A percentile compares a stretch with the other conserved stretches of the same genome.
phyloP scores from a whole-genome alignment of 805 yeast genomes.

The Wickerhamiella allomyrinae region DNA sequence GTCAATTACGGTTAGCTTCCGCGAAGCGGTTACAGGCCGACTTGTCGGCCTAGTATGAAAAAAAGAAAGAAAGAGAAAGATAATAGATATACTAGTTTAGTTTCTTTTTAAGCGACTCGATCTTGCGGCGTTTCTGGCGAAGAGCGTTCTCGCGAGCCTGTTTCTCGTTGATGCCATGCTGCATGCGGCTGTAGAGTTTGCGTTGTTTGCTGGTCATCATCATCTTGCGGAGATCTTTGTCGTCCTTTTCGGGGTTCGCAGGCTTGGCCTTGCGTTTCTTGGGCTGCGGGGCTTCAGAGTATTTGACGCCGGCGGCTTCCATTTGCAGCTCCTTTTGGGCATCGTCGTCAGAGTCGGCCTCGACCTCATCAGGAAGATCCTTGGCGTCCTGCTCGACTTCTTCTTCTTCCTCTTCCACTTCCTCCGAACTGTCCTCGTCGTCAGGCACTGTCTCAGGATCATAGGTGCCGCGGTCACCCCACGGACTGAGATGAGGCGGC shows the following conservation, averaged over 20 bases:
- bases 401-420: conserved; percentile 37
- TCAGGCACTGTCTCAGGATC: conserved; percentile 52
- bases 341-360: conserved; percentile 35
- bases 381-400: conserved; percentile 40
- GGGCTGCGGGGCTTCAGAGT: conserved; percentile 37
- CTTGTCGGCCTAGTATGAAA: no score
- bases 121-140: conserved; percentile 44
- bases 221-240: conserved; percentile 81
- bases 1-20: no score
- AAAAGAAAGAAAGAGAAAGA: no score
- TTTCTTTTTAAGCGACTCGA: conserved; percentile 20
- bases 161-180: conserved; percentile 74
- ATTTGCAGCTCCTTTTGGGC: conserved; percentile 70
- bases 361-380: conserved; percentile 16
- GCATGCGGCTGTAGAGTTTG: conserved; percentile 88
- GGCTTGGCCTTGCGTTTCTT: conserved; percentile 20
- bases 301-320: conserved; percentile 80
- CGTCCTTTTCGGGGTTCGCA: conserved; percentile 48
- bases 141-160: conserved; percentile 62
- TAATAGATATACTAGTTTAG: background rate
- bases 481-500: conserved; percentile 96
- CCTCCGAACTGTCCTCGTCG: conserved; percentile 38
- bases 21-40: background rate
- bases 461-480: conserved; percentile 93
- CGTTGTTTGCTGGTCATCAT: conserved; percentile 98